Conservation (phyloP, 768 basidiomycete species). For the Rhodotorula babjevae region DNA sequence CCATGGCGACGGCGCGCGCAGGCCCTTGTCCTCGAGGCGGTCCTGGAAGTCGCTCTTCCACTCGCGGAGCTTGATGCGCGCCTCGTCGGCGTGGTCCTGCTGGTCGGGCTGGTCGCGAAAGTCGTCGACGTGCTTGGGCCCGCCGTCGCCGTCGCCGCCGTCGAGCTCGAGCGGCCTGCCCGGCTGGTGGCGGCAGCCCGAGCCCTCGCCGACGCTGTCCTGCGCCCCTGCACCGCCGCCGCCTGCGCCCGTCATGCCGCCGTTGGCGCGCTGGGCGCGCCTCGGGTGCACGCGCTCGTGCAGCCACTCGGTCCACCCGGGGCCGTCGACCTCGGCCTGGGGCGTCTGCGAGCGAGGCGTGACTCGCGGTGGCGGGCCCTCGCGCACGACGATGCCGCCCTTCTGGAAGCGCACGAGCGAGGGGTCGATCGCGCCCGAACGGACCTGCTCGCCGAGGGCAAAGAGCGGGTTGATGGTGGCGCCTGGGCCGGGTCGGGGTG, state of each 20-base stretch:
- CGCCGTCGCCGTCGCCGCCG: neutral
- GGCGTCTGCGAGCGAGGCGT: neutral
- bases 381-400: constrained; percentile 3
- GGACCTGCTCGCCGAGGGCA: neutral
- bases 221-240: too few relatives aligned
- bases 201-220: neutral
- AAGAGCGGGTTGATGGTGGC: constrained; percentile 25
- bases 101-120: neutral
- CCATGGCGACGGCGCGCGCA: neutral
- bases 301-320: neutral
- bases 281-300: neutral
- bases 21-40: neutral
- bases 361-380: neutral
- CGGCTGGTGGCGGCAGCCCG: neutral
- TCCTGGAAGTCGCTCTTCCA: neutral
- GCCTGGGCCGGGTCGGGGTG: too few relatives aligned
- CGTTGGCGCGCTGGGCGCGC: neutral
- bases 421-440: neutral
- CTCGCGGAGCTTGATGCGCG: neutral
- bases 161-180: neutral
- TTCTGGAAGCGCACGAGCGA: neutral
- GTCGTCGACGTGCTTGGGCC: neutral
- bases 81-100: constrained; percentile 10
- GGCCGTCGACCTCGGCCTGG: neutral
- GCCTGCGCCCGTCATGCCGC: neutral